These are phyloP conservation scores for Nepenthes alata DNA, from an alignment of 179 eudicot species.

Conservation along the genomic window DNA sequence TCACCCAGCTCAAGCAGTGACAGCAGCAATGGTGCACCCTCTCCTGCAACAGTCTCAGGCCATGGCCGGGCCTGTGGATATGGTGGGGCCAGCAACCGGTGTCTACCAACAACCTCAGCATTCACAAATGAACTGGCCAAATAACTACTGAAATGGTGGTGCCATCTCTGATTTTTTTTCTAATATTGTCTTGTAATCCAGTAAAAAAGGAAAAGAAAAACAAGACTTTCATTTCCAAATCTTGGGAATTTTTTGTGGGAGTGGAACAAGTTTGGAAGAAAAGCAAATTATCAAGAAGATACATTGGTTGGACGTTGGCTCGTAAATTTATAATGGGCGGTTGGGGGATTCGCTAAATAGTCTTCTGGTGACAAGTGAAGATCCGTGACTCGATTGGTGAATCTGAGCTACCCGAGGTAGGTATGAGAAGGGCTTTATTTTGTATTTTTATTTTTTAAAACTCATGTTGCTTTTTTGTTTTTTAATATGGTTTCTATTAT, in stretches of 20 bases:
- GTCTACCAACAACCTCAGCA: conserved; percentile 74
- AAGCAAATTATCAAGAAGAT: conserved; percentile 1
- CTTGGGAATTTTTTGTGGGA: no score
- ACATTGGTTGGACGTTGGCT: not conserved
- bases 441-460: no score
- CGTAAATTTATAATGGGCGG: no score
- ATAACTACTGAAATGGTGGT: conserved; percentile 43
- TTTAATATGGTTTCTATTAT: no score
- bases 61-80: conserved; percentile 50
- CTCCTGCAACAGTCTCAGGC: conserved; percentile 68
- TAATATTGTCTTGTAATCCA: no score
- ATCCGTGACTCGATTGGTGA: no score
- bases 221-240: not conserved
- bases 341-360: no score
- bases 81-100: conserved; percentile 48
- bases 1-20: conserved; percentile 57
- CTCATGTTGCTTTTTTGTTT: no score
- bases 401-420: no score
- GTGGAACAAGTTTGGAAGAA: not conserved
- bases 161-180: not conserved
- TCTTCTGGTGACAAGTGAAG: no score
- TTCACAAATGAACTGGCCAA: conserved; percentile 62
- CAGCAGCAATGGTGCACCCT: conserved; percentile 47
- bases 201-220: not conserved
- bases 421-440: no score